A percentile compares a stretch with the other conserved stretches of the same genome.
These are phyloP conservation scores for Diplodia scrobiculata DNA, from an alignment of 2,329 filamentous ascomycete species.

Conservation along the genomic window DNA sequence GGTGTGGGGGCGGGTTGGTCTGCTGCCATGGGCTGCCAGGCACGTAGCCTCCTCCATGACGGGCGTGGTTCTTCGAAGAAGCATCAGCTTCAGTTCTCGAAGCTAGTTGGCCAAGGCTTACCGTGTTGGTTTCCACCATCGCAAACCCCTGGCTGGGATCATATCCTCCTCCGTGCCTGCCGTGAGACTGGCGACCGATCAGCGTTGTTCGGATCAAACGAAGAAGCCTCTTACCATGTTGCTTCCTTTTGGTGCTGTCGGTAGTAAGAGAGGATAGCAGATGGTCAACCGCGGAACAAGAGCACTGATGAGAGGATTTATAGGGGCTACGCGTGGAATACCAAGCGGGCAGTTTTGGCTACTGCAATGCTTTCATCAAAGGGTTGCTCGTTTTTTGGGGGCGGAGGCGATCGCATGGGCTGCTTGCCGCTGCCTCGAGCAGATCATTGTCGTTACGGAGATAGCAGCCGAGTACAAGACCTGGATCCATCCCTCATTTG, in stretches of 20 bases:
- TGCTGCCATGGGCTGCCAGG: background rate
- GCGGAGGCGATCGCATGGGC: background rate
- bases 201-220: background rate
- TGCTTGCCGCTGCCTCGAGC: background rate
- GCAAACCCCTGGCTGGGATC: background rate
- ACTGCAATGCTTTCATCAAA: background rate
- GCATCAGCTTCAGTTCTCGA: background rate
- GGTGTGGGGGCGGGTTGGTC: background rate
- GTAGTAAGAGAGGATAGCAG: background rate
- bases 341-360: background rate
- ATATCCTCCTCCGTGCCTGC: conserved; percentile 6
- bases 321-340: background rate
- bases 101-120: background rate
- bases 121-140: background rate
- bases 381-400: background rate
- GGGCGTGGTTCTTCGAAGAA: background rate
- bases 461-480: background rate
- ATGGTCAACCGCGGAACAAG: background rate
- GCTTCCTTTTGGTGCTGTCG: background rate
- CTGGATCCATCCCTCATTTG: background rate
- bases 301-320: background rate
- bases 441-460: background rate
- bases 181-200: background rate
- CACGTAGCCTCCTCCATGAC: conserved; percentile 21
- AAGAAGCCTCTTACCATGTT: background rate